phyloP scores from a whole-genome alignment of 345 rosid species.

The Linum usitatissimum region DNA sequence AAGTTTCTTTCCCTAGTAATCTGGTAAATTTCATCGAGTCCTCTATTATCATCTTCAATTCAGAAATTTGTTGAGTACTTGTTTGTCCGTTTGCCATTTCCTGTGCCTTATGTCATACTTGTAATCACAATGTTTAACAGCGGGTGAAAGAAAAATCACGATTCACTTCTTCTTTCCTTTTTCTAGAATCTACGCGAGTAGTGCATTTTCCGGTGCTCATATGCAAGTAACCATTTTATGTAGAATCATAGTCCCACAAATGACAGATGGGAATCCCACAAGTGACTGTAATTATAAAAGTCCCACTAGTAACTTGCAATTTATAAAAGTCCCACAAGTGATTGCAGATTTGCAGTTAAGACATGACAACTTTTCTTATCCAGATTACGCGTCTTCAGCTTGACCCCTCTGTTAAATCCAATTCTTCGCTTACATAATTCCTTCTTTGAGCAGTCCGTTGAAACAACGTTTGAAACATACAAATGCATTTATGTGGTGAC shows the following conservation, averaged over 20 bases:
- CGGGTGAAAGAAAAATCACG: not conserved
- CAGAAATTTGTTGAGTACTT: not conserved
- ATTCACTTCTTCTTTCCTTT: not conserved
- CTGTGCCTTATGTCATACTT: not conserved
- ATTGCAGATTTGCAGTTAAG: not conserved
- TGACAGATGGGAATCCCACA: too few species aligned
- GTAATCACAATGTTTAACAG: not conserved
- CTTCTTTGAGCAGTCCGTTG: not conserved
- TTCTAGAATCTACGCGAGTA: not conserved
- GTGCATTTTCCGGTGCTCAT: not conserved
- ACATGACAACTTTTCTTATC: not conserved
- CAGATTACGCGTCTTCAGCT: not conserved
- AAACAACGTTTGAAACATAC: not conserved
- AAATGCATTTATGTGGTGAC: not conserved
- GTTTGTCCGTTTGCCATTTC: not conserved
- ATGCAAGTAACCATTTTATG: not conserved
- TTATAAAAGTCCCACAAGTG: not conserved
- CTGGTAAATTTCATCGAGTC: not conserved
- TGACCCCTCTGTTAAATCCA: not conserved
- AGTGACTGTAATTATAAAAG: not conserved
- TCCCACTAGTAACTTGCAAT: too few species aligned
- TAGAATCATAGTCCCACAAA: too few species aligned
- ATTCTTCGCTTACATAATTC: not conserved
- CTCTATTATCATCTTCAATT: not conserved
- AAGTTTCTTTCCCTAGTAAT: slow-evolving; percentile 21